Conservation (phyloP, 495 filamentous ascomycete genomes). For the Xylona heveae region DNA sequence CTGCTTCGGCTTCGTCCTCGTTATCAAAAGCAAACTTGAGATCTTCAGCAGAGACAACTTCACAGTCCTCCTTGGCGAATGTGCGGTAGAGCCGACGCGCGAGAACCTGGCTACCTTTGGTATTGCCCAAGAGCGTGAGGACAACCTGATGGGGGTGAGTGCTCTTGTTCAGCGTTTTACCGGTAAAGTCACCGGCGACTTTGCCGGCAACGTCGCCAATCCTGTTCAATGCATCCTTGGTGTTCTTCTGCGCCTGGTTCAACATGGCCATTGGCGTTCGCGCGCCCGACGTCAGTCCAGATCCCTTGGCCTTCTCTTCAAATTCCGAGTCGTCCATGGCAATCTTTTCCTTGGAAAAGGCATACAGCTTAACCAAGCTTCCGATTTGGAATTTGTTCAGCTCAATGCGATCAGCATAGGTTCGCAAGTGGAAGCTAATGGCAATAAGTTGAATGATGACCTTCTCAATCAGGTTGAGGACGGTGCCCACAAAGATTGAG, state of each 20-base stretch:
- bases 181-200: conserved; percentile 89
- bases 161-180: conserved; percentile 47
- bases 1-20: conserved; percentile 72
- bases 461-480: conserved; percentile 77
- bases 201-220: conserved; percentile 78
- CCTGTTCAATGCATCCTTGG: conserved; percentile 49
- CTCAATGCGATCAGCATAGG: conserved; percentile 81
- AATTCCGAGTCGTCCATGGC: conserved; percentile 52
- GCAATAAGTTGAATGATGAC: conserved; percentile 91
- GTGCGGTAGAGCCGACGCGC: conserved; percentile 86
- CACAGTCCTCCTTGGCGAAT: conserved; percentile 50
- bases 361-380: conserved; percentile 62
- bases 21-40: conserved; percentile 63
- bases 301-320: conserved; percentile 25
- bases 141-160: conserved; percentile 68
- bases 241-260: conserved; percentile 41
- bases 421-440: conserved; percentile 76
- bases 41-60: conserved; percentile 57
- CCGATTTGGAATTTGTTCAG: conserved; percentile 79
- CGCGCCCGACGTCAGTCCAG: conserved; percentile 28
- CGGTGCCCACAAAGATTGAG: conserved; percentile 54
- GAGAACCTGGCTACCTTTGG: conserved; percentile 60
- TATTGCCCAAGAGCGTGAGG: conserved; percentile 50
- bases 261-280: conserved; percentile 54
- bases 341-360: conserved; percentile 55